These are phyloP conservation scores for Xylariaceae sp. DNA, from an alignment of 2,329 filamentous ascomycete genomes.

Conservation along the genomic window DNA sequence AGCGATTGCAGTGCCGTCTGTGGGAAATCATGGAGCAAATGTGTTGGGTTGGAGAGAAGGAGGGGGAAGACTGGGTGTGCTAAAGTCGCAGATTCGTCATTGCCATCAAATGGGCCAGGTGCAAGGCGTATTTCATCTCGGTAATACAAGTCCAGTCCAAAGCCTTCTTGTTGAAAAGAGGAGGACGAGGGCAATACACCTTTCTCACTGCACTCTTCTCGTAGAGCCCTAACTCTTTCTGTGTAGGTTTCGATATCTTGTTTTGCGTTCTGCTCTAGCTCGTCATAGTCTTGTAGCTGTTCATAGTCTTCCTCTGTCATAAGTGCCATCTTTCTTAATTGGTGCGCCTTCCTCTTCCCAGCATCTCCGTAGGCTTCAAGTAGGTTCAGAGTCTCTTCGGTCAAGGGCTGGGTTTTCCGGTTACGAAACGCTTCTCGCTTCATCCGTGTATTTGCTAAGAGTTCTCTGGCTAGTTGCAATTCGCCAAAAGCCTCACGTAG, in stretches of 20 bases:
- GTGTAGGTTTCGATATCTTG: constrained; percentile 45
- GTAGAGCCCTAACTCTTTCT: constrained; percentile 45
- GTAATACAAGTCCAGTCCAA: constrained; percentile 47
- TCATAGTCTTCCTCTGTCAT: constrained; percentile 50
- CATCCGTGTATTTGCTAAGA: constrained; percentile 52
- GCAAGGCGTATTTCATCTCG: constrained; percentile 53
- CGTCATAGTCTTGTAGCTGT: constrained; percentile 52
- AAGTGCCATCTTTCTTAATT: constrained; percentile 42
- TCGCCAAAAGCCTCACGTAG: constrained; percentile 53
- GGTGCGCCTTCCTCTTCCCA: constrained; percentile 46
- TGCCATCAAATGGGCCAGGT: constrained; percentile 31
- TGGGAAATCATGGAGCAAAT: constrained; percentile 50
- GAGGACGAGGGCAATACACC: constrained; percentile 53
- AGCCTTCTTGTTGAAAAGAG: constrained; percentile 49
- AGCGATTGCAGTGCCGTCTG: constrained; percentile 52
- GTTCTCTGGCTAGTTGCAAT: constrained; percentile 55
- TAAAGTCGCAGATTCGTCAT: constrained; percentile 39
- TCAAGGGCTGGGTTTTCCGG: constrained; percentile 32
- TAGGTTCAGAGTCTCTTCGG: constrained; percentile 32
- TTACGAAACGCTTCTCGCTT: constrained; percentile 42
- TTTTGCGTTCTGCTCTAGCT: constrained; percentile 45
- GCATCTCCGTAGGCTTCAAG: constrained; percentile 36
- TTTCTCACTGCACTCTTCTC: constrained; percentile 49
- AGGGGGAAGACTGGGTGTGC: constrained; percentile 52
- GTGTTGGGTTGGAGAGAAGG: constrained; percentile 56